Conservation (phyloP, 1,284 basidiomycete species). For the Ganoderma lucidum region DNA sequence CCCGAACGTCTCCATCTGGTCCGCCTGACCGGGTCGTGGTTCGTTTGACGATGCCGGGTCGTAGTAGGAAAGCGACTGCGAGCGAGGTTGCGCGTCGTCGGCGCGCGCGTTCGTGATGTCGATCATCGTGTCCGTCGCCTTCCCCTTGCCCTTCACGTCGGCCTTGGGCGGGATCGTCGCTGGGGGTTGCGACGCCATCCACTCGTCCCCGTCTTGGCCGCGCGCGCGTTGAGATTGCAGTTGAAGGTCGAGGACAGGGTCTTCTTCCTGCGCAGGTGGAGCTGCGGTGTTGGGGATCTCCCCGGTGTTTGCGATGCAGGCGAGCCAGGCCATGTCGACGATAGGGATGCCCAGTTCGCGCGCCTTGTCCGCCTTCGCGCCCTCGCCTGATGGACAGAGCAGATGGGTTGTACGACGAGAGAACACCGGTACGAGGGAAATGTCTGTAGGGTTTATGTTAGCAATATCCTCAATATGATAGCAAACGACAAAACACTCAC, state of each 20-base stretch:
- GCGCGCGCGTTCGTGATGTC: constrained; percentile 45
- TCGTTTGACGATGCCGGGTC: constrained; percentile 16
- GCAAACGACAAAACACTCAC: constrained; percentile 45
- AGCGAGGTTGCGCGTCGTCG: constrained; percentile 1
- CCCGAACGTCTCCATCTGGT: constrained; percentile 33
- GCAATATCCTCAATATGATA: not conserved
- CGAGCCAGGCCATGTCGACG: constrained; percentile 70
- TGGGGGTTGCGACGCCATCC: constrained; percentile 27
- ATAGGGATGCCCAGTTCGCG: constrained; percentile 73
- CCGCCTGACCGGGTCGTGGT: constrained; percentile 4
- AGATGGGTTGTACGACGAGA: constrained; percentile 73
- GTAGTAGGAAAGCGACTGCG: constrained; percentile 25
- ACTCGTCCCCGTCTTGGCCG: constrained; percentile 6
- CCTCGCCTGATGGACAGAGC: constrained; percentile 71
- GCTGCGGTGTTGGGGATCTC: constrained; percentile 43
- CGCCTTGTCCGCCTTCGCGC: constrained; percentile 79
- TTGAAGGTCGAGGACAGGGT: constrained; percentile 19
- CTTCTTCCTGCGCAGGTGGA: constrained; percentile 6
- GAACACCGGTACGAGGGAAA: constrained; percentile 63
- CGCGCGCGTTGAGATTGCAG: constrained; percentile 11
- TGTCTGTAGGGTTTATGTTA: constrained; percentile 65
- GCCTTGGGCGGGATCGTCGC: constrained; percentile 1
- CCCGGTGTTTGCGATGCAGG: constrained; percentile 57
- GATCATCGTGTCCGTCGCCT: constrained; percentile 40
- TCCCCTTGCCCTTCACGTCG: constrained; percentile 40